Evolutionary conservation across 2,329 filamentous ascomycete species (phyloP), one percentile per base, ranked within the genome.

Genomic region (Cryphonectria radicalis): DNA sequence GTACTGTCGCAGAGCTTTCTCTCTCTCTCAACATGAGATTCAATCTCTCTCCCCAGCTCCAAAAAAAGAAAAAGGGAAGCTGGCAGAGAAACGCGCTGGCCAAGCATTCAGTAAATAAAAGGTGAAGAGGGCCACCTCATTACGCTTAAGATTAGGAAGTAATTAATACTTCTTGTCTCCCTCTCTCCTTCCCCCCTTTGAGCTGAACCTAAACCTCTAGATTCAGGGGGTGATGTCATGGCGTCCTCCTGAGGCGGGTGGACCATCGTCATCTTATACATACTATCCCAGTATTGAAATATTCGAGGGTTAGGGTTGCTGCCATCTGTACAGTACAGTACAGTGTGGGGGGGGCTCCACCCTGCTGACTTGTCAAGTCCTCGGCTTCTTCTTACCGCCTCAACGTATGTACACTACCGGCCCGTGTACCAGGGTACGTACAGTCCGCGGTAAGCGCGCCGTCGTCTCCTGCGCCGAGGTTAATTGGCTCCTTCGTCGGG

Each of bases 211-310:
- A 50, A 50, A n/a, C 22, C 46, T 19, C 17, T 32, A 32, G 55
- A 59, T 32, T 59, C 37, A 43, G n/a, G 62, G 62, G 62, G 55
- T 68, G 66, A 46, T 35, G 25, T 35, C 25, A 25, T 37, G 65
- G 50, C 65, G 65, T 67, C 53, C 65, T 67, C 65, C 65, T 37
- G 65, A 55, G 64, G 32, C 64, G 64, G 37, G 63, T 50, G 63
- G 63, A 53, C 17, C 42, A 28, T 19, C 43, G 22, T 22, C 53
- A 57, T 28, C 11, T 57, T 57, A 57, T 8, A 22, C 17, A n/a
- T 57, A 28, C 53, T 28, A 57, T 57, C 22, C 22, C 28, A 50
- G 46, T 22, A 50, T 7, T 1, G 43, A 5, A 22, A n/a, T 3
- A 22, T 7, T n/a, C 2, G 14, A 59, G 65, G 65, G 50, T 22